Evolutionary conservation across 768 basidiomycete genomes (phyloP).

Genomic region (Inosperma sp.): DNA sequence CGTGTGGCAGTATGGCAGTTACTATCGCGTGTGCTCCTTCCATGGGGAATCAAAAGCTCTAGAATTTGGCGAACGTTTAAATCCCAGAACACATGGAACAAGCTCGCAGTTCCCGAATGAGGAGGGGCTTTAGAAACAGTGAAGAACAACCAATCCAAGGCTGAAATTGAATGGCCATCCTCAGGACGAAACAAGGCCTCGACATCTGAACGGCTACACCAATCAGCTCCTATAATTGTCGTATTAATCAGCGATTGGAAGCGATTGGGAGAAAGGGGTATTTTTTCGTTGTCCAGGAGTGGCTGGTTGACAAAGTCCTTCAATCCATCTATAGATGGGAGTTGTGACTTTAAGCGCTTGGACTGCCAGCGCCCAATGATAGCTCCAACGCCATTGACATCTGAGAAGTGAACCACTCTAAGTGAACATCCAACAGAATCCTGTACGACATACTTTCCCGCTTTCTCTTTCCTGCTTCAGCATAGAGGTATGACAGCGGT

Average conservation of each 20-base stretch:
- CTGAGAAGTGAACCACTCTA: background rate
- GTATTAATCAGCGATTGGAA: background rate
- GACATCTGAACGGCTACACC: conserved; percentile 4
- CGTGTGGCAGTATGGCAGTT: conserved; percentile 16
- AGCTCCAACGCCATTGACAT: background rate
- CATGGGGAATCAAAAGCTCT: conserved; percentile 16
- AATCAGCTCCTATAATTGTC: background rate
- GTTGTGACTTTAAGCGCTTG: conserved; percentile 1
- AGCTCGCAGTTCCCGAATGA: conserved; percentile 12
- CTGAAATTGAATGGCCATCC: background rate
- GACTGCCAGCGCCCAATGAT: background rate
- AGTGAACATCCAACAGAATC: background rate
- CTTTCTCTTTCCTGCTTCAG: conserved; percentile 1
- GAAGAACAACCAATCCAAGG: conserved; percentile 1
- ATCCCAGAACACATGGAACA: conserved; percentile 23
- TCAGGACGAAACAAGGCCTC: conserved; percentile 2
- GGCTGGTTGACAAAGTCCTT: background rate
- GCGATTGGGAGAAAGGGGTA: background rate
- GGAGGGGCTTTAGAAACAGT: conserved; percentile 2
- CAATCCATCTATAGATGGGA: conserved; percentile 5
- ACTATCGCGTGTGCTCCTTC: conserved; percentile 19
- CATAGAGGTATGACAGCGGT: background rate
- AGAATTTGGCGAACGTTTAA: conserved; percentile 21
- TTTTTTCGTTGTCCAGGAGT: conserved; percentile 8
- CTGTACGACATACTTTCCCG: background rate